Conservation (phyloP, 2,329 filamentous ascomycete genomes). For the Pestalotiopsis sp. region DNA sequence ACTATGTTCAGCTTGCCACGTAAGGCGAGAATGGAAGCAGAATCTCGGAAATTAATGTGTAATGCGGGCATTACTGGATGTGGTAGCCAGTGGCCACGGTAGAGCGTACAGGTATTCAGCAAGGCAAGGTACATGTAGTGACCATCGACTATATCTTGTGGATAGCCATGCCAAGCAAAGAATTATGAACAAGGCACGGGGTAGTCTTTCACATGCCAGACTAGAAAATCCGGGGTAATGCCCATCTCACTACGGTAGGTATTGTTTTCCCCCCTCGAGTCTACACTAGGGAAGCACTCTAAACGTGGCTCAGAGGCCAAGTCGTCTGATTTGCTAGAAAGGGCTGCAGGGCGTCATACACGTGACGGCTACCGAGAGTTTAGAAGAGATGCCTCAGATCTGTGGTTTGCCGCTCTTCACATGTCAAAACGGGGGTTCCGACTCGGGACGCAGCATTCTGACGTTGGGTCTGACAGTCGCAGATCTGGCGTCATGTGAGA, state of each 20-base stretch:
- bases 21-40: background rate
- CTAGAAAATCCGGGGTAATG: background rate
- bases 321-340: background rate
- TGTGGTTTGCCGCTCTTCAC: slow-evolving; percentile 12
- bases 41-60: background rate
- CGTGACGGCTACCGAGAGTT: background rate
- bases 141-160: background rate
- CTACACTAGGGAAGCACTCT: background rate
- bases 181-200: background rate
- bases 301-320: background rate
- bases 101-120: background rate
- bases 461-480: background rate
- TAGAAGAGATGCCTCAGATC: background rate
- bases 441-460: background rate
- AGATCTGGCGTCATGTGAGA: background rate
- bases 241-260: background rate
- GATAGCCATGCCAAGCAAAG: background rate
- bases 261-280: background rate
- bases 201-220: background rate
- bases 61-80: background rate
- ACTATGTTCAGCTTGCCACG: background rate
- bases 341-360: background rate
- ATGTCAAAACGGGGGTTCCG: slow-evolving; percentile 4
- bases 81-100: background rate
- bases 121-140: background rate